Percentiles rank a stretch among this genome's conserved stretches.
Conservation (phyloP, 495 filamentous ascomycete species). For the Lasiosphaeriaceae sp. region DNA sequence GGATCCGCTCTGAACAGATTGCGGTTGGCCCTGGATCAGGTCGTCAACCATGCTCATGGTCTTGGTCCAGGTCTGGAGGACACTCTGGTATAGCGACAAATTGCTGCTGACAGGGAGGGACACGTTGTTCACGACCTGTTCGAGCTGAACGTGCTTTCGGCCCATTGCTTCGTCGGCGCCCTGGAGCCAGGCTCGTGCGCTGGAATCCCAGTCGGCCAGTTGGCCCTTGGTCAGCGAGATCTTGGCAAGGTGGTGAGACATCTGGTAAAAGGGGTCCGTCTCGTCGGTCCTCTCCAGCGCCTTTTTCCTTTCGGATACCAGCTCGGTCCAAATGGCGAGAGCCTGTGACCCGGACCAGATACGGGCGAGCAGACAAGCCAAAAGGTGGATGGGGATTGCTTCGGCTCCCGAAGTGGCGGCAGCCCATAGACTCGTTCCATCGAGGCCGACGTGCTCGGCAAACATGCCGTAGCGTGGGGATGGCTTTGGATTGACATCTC, state of each 20-base stretch:
- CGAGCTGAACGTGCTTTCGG: conserved; percentile 29
- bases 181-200: conserved; percentile 33
- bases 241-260: neutral
- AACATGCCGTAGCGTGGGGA: neutral
- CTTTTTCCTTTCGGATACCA: neutral
- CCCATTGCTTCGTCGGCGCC: conserved; percentile 21
- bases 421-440: neutral
- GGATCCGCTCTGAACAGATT: conserved; percentile 17
- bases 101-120: conserved; percentile 20
- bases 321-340: neutral
- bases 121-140: conserved; percentile 35
- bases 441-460: neutral
- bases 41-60: conserved; percentile 22
- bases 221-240: conserved; percentile 18
- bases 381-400: conserved; percentile 27
- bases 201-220: conserved; percentile 35
- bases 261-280: neutral
- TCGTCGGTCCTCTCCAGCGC: neutral
- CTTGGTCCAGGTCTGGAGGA: conserved; percentile 27
- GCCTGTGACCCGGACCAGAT: neutral
- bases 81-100: conserved; percentile 21
- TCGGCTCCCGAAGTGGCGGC: conserved; percentile 26
- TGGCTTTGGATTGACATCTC: neutral
- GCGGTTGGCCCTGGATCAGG: conserved; percentile 22
- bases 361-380: conserved; percentile 36